phyloP scores from a whole-genome alignment of 345 rosid species.

The Balakata baccata region DNA sequence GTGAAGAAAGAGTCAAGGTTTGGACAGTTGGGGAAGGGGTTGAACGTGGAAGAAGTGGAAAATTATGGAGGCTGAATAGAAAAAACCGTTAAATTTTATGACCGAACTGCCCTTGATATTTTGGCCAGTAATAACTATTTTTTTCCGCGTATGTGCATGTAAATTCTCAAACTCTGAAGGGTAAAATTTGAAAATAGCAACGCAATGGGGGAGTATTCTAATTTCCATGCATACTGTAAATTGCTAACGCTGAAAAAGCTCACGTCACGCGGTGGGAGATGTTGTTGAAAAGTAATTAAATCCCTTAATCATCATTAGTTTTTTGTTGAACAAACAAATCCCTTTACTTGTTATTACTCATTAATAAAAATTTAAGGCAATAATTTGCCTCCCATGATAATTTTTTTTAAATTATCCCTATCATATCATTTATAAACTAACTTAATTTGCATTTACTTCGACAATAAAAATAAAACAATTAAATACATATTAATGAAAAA shows the following conservation, averaged over 20 bases:
- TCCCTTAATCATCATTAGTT: too few relatives aligned
- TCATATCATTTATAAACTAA: too few relatives aligned
- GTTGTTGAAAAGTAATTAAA: too few relatives aligned
- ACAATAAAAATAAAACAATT: too few relatives aligned
- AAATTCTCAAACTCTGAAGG: neutral
- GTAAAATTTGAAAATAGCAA: neutral
- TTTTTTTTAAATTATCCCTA: too few relatives aligned
- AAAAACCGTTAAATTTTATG: neutral
- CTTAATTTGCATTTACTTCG: too few relatives aligned
- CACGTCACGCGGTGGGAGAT: neutral
- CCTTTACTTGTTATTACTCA: too few relatives aligned
- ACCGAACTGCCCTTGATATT: neutral
- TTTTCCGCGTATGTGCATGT: accelerated
- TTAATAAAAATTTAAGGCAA: too few relatives aligned
- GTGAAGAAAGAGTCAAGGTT: neutral
- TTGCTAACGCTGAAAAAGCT: neutral
- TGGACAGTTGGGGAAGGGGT: neutral
- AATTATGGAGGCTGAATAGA: neutral
- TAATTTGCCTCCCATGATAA: too few relatives aligned
- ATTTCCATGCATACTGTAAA: neutral
- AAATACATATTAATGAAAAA: too few relatives aligned
- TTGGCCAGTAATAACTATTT: neutral
- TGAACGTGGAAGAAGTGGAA: slow-evolving; percentile 16
- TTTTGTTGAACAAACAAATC: too few relatives aligned
- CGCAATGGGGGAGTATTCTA: too few relatives aligned